Percentiles rank a stretch among this genome's conserved stretches.
Evolutionary conservation across 176 grass and related monocot genomes (phyloP).

Genomic region (Raddia distichophylla): DNA sequence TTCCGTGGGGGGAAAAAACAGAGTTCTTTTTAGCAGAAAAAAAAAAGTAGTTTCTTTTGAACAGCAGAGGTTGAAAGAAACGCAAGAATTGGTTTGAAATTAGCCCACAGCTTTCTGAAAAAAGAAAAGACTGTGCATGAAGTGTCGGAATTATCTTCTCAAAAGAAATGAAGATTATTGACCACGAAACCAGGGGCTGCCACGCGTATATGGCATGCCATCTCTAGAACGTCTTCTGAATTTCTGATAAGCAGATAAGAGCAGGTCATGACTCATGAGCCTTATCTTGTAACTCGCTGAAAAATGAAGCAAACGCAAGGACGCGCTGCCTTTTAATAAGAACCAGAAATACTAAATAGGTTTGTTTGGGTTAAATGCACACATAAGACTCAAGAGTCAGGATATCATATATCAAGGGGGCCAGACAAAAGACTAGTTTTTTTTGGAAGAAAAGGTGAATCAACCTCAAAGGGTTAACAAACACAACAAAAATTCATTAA

Average conservation of each 20-base stretch:
- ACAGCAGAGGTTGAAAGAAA: not conserved
- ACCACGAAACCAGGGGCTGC: slow-evolving; percentile 14
- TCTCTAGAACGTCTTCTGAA: not conserved
- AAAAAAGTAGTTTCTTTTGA: not conserved
- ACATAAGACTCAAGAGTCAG: not conserved
- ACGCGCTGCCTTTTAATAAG: not conserved
- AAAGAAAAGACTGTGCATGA: not conserved
- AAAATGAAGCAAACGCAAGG: not conserved
- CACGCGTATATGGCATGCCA: not conserved
- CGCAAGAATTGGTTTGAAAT: not conserved
- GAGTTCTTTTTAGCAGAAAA: too few species aligned
- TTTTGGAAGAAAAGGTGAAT: not conserved
- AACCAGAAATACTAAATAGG: too few species aligned
- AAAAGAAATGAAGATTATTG: not conserved
- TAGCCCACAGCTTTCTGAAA: not conserved
- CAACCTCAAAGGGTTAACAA: not conserved
- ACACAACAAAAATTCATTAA: not conserved
- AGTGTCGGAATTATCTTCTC: not conserved
- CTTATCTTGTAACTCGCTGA: not conserved
- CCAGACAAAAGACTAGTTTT: not conserved
- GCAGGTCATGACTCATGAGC: not conserved
- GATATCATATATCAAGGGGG: not conserved
- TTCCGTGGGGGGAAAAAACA: not conserved
- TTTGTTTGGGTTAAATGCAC: not conserved
- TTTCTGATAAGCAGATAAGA: not conserved